A percentile compares a stretch with the other conserved stretches of the same genome.
phyloP scores from a whole-genome alignment of 257 asterid species.

The Solanum tacnaense region DNA sequence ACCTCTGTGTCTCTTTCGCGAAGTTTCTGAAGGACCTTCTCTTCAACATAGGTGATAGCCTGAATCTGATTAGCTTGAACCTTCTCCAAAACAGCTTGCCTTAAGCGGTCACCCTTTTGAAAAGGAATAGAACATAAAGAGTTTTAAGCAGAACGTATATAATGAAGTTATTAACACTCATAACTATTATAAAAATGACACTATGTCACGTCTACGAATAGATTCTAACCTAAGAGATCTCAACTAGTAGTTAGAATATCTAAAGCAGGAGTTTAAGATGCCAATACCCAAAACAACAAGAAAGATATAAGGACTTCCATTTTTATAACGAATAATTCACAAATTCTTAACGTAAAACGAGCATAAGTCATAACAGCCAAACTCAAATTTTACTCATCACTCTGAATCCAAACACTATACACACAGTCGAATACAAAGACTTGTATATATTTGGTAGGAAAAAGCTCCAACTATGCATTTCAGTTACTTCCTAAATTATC shows the following conservation, averaged over 20 bases:
- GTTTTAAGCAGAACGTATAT: not conserved
- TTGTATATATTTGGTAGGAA: not conserved
- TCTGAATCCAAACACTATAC: not conserved
- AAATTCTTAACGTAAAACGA: not conserved
- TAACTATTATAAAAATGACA: not conserved
- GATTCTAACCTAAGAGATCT: not conserved
- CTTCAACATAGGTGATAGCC: conserved; percentile 67
- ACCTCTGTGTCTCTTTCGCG: conserved; percentile 73
- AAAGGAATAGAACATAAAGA: not conserved
- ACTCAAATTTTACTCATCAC: not conserved
- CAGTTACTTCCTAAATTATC: not conserved
- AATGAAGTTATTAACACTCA: not conserved
- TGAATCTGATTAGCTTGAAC: conserved; percentile 78
- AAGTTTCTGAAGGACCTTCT: conserved; percentile 60
- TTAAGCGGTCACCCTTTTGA: conserved; percentile 64
- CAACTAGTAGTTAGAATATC: not conserved
- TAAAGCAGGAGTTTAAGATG: not conserved
- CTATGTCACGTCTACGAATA: not conserved
- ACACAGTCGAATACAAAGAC: not conserved
- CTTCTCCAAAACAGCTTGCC: conserved; percentile 71
- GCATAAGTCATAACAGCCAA: not conserved
- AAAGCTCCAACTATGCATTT: not conserved
- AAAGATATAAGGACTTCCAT: not conserved
- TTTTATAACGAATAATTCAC: not conserved
- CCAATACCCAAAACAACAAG: not conserved